These are phyloP conservation scores for Mucor sp. DNA, from an alignment of 371 early-diverging fungal species.

Conservation along the genomic window DNA sequence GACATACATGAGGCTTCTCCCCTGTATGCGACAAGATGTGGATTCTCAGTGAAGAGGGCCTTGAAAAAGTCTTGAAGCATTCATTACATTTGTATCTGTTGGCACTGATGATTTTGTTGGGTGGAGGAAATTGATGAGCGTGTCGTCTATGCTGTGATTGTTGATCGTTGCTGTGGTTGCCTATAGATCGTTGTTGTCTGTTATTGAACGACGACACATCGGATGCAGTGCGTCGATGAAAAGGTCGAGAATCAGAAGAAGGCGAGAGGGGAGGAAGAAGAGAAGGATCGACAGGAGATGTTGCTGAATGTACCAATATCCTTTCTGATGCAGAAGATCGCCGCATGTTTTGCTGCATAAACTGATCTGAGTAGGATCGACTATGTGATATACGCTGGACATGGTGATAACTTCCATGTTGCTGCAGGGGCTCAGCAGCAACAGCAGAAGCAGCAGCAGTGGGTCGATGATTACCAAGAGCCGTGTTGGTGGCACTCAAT, in stretches of 20 bases:
- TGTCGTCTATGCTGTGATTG: background rate
- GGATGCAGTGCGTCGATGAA: conserved; percentile 10
- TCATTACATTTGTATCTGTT: conserved; percentile 64
- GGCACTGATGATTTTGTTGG: background rate
- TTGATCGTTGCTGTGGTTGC: background rate
- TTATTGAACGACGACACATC: background rate
- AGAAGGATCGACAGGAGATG: conserved; percentile 5
- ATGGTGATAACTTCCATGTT: background rate
- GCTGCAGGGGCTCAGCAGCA: background rate
- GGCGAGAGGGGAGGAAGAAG: background rate
- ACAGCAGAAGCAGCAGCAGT: background rate
- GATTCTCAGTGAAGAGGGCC: conserved; percentile 70
- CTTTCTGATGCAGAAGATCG: conserved; percentile 14
- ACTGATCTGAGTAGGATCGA: conserved; percentile 18
- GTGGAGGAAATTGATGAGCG: background rate
- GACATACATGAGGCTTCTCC: conserved; percentile 72
- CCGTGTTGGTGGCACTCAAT: background rate
- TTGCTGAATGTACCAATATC: background rate
- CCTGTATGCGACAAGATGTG: conserved; percentile 78
- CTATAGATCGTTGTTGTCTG: background rate
- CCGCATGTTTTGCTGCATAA: conserved; percentile 3
- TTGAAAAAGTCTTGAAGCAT: conserved; percentile 74
- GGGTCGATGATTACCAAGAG: background rate
- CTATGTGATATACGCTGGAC: conserved; percentile 2
- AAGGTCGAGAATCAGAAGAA: background rate